Base-by-base conservation (phyloP, 257 asterid species). In the Nicotiana sylvestris region DNA sequence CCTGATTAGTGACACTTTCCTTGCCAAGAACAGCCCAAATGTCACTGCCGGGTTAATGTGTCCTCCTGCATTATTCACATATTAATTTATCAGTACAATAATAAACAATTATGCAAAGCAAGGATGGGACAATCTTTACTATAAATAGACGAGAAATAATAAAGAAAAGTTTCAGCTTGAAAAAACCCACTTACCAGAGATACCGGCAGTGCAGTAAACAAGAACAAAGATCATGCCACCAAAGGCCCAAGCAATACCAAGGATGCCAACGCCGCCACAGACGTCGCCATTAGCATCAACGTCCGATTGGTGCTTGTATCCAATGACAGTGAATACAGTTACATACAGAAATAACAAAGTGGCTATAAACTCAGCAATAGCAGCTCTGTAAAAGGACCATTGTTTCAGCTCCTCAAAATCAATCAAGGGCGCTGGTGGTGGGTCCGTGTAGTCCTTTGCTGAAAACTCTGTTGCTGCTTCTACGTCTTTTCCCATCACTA, bases 31-130 rank as follows among this genome's bases (percentile, higher is more conserved):
- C 51, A 90, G 58, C 61, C 91, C 92, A 37, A 89, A 86, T 2
- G 92, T 89, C 86, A 89, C 92, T 6, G 92, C 91, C 64, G 91
- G 91, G 81, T 89, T 88, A 27, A 88, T 88, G 82, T 90, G 91
- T 4, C 91, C 91, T 7, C 90, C 92, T 87, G 83, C 39, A 55
- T 11, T 49, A 30, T 60, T 68, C 29, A 6, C 27, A 9, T 30
- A 82, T 7, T 43, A 43, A 43, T 7, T 43, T 2, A 43, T 43
- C 2, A 43, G 49, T 7, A 43, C 49, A 43, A 8, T 8, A 37
- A 37, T 37, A 37, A 37, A 37, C 9, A 43, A 43, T 43, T 39
- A 7, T 39, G 10, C 49, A 39, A 39, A 39, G 49, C 49, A 39
- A 39, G 8, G 10, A 39, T 39, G 49, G 49, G 49, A 39, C 9